A percentile compares a stretch with the other conserved stretches of the same genome.
These are phyloP conservation scores for Pseudonitzschia pungens DNA, from an alignment of 108 stramenopile species.

Conservation along the genomic window DNA sequence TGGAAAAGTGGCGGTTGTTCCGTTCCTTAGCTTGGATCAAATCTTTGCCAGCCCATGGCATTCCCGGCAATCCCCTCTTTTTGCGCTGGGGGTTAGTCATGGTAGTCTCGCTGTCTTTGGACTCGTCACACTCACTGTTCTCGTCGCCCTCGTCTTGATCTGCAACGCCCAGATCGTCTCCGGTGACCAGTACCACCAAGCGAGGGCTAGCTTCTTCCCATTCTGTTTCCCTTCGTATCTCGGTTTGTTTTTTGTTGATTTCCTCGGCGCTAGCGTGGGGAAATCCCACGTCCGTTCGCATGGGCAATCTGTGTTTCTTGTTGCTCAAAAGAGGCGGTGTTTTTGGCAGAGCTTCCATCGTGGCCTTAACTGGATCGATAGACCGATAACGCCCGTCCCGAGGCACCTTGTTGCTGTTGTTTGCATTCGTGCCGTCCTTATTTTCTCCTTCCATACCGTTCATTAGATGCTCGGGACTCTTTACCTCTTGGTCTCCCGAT, in stretches of 20 bases:
- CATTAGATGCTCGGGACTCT: not conserved
- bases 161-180: conserved; percentile 47
- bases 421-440: not conserved
- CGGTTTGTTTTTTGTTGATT: conserved; percentile 60
- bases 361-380: conserved; percentile 61
- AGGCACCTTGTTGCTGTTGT: not conserved
- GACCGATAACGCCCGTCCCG: conserved; percentile 62
- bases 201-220: conserved; percentile 85
- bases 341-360: conserved; percentile 41
- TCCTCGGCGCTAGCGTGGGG: conserved; percentile 64
- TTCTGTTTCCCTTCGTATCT: conserved; percentile 71
- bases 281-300: conserved; percentile 82
- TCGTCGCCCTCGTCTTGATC: conserved; percentile 11
- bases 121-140: not conserved
- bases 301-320: conserved; percentile 64
- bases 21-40: conserved; percentile 52
- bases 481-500: conserved; percentile 13
- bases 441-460: not conserved
- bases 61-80: conserved; percentile 37
- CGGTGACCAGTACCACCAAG: conserved; percentile 59
- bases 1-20: conserved; percentile 43
- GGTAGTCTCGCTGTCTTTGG: not conserved
- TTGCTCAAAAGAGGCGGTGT: conserved; percentile 66
- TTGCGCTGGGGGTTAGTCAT: not conserved
- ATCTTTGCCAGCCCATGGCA: conserved; percentile 67